Conservation (phyloP, 2,329 filamentous ascomycete genomes). For the Aspergillus ruber region DNA sequence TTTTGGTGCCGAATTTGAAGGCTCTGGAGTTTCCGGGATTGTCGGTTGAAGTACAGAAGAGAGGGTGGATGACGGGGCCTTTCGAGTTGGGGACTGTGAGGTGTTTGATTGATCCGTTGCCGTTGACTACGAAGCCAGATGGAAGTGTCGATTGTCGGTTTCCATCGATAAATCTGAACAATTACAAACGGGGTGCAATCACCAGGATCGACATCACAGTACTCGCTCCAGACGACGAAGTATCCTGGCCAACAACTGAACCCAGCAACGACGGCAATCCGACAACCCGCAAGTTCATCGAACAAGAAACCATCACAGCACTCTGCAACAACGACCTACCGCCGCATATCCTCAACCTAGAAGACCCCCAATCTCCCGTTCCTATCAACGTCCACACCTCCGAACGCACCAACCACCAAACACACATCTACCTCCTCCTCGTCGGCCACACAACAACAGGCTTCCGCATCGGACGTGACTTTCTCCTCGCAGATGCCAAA, state of each 20-base stretch:
- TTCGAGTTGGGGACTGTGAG: constrained; percentile 44
- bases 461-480: constrained; percentile 47
- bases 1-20: constrained; percentile 49
- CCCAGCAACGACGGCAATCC: neutral
- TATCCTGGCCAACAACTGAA: neutral
- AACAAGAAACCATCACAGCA: constrained; percentile 11
- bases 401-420: constrained; percentile 38
- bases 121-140: neutral
- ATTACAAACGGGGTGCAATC: constrained; percentile 24
- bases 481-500: constrained; percentile 30
- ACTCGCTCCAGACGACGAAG: constrained; percentile 26
- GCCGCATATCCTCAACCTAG: too few species aligned
- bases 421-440: constrained; percentile 49
- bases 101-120: constrained; percentile 43
- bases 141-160: constrained; percentile 14
- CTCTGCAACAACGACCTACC: constrained; percentile 9
- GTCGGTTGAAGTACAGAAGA: constrained; percentile 34
- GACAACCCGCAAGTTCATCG: constrained; percentile 19
- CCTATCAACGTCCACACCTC: constrained; percentile 27
- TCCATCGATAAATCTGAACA: constrained; percentile 25
- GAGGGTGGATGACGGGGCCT: constrained; percentile 50
- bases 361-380: constrained; percentile 1
- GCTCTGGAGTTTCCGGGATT: constrained; percentile 47
- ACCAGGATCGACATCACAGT: constrained; percentile 35
- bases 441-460: constrained; percentile 47